These are phyloP conservation scores for Sporobolomyces roseus DNA, from an alignment of 768 basidiomycete genomes.

Conservation along the genomic window DNA sequence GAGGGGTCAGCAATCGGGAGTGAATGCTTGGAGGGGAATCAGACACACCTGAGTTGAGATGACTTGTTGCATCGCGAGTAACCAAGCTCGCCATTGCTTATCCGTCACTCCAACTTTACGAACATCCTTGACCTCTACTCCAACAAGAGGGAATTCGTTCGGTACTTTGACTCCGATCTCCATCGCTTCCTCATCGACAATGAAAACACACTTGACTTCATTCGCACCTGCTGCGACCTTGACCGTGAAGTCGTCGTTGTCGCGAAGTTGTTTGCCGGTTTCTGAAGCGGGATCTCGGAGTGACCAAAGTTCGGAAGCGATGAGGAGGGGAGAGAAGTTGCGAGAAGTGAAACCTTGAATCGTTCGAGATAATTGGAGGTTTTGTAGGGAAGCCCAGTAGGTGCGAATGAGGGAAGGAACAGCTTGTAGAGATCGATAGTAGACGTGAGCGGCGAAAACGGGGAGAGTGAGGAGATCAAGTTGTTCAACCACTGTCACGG, in stretches of 20 bases:
- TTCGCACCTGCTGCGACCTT: constrained; percentile 68
- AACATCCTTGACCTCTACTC: constrained; percentile 80
- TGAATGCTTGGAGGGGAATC: neutral
- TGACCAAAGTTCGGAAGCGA: constrained; percentile 72
- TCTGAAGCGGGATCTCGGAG: constrained; percentile 52
- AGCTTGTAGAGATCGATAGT: constrained; percentile 76
- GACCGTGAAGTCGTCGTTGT: constrained; percentile 72
- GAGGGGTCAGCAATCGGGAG: neutral
- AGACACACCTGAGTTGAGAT: constrained; percentile 74
- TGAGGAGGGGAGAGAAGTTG: constrained; percentile 84
- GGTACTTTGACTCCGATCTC: constrained; percentile 85
- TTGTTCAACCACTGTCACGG: constrained; percentile 50
- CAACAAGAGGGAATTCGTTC: constrained; percentile 80
- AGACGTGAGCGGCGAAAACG: constrained; percentile 78
- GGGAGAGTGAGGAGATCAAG: constrained; percentile 60
- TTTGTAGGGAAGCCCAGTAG: constrained; percentile 83
- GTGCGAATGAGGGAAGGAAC: constrained; percentile 78
- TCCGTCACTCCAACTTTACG: constrained; percentile 83
- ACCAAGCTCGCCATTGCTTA: constrained; percentile 86
- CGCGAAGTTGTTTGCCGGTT: constrained; percentile 48
- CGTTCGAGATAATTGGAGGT: constrained; percentile 74
- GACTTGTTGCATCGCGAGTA: constrained; percentile 83
- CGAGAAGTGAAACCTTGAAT: constrained; percentile 73
- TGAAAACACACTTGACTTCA: constrained; percentile 78
- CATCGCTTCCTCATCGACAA: constrained; percentile 87